Evolutionary conservation across 1,139 yeast genomes (phyloP), one percentile per base, ranked within the genome.

Genomic region (Geotrichum macrosporum): DNA sequence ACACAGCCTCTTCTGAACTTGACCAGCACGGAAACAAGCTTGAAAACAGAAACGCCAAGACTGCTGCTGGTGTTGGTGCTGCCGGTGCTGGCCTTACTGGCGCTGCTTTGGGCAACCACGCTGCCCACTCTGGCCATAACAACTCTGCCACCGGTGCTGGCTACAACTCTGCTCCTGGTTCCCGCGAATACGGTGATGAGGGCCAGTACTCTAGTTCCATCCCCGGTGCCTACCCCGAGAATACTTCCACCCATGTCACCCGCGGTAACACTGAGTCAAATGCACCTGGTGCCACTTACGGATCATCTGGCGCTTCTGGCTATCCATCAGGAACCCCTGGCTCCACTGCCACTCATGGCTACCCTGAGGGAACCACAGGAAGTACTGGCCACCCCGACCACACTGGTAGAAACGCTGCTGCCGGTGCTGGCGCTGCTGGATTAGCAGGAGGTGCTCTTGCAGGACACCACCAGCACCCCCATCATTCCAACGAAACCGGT

Each of bases 21-120:
- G 38, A 24, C 26, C 36, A 42, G 41, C 35, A 21, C 6, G 35
- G 20, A 3, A 22, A 20, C 16, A 19, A 16, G 9, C 20, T 35
- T 24, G 35, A 16, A 5, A 24, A 22, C 18, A 18, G 16, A 2
- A 10, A 30, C 37, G 35, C 20, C 4, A 12, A 33, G n/a, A 19
- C 39, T 29, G 31, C 47, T 6, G 27, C 42, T 19, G 45, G 39
- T 24, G 39, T 42, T 20, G 54, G 53, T 13, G 40, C 50, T 15
- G 42, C 36, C 6, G 41, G 41, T 24, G 42, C 45, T 16, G 35
- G 50, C 15, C 35, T 32, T 5, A 50, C 41, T 10, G 47, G 40
- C 5, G 45, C 44, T 13, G 53, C 22, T 18, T 31, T 20, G 21
- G 18, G 21, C 35, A 39, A 13, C 18, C 3, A 31, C 9, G 29